These are phyloP conservation scores for Craterostigma plantagineum DNA, from an alignment of 257 asterid species.

Conservation along the genomic window DNA sequence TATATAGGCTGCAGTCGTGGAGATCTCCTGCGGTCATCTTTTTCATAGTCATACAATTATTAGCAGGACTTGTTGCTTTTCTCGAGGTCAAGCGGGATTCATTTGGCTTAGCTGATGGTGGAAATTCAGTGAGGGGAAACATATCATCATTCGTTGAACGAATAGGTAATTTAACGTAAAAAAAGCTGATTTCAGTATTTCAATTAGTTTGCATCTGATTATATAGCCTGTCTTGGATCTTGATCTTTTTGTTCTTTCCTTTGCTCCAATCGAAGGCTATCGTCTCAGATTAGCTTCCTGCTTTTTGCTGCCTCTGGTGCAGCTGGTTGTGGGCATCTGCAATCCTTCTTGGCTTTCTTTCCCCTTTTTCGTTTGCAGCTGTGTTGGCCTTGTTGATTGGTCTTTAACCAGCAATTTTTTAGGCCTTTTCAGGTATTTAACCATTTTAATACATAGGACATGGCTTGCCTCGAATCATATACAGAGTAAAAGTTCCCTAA, in stretches of 20 bases:
- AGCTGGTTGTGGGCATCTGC: conserved; percentile 87
- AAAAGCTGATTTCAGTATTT: not conserved
- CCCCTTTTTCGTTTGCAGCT: conserved; percentile 88
- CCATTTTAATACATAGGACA: too few species aligned
- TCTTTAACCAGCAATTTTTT: conserved; percentile 91
- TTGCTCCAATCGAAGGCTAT: conserved; percentile 44
- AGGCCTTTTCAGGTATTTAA: conserved; percentile 95
- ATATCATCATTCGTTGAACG: conserved; percentile 46
- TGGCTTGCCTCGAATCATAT: conserved; percentile 1
- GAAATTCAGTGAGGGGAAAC: conserved; percentile 48
- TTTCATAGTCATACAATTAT: conserved; percentile 36
- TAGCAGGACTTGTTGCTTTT: conserved; percentile 41
- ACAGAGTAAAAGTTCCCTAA: conserved; percentile 3
- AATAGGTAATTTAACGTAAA: conserved; percentile 34
- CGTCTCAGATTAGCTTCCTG: conserved; percentile 86
- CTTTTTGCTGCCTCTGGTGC: conserved; percentile 90
- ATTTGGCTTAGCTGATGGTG: conserved; percentile 32
- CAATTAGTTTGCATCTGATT: not conserved
- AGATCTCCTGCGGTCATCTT: conserved; percentile 50
- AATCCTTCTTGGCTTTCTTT: conserved; percentile 96
- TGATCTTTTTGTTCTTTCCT: conserved; percentile 9
- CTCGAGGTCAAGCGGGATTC: conserved; percentile 41
- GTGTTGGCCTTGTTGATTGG: conserved; percentile 92
- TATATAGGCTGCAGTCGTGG: conserved; percentile 62
- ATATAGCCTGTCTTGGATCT: not conserved